Evolutionary conservation across 352 stramenopile genomes (phyloP), one percentile per base, ranked within the genome.

Genomic region (Peronospora belbahrii): DNA sequence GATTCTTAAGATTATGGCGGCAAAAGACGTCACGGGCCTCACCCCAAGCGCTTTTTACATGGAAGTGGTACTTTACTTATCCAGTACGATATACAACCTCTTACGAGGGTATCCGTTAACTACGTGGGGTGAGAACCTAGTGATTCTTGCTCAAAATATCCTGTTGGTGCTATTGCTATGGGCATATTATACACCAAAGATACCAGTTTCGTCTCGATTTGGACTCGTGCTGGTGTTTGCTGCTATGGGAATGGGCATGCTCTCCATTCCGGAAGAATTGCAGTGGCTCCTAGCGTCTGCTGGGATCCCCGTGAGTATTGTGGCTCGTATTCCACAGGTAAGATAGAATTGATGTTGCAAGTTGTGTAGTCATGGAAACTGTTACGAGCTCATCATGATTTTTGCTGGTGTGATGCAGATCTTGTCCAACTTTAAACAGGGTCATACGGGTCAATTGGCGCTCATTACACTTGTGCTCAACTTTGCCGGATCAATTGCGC

Each of bases 21-120:
- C 77, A 15, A 84, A 75, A 42, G 77, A 90, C 40, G 83, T 93
- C 34, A 91, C 81, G 34, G 83, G 83, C 0, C 67, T 95, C 42
- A 95, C 77, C 18, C 81, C 82, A 6, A 66, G 77, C 24, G 87
- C 78, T 22, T 95, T 95, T 60, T 95, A 95, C 73, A 83, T 95
- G 66, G 83, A 95, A 31, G 78, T 83, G 22, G 59, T 91, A 41
- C 71, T 90, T 13, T 95, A 88, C 58, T 53, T 87, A 31, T 88
- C 79, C 18, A 76, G 65, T 43, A 83, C 83, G 22, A 62, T 83
- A 24, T 95, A 95, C 75, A 95, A 95, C 42, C 17, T 91, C 42
- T 57, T 93, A 27, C 68, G 70, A 14, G 80, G 77, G 5, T 95
- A 95, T 59, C 83, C 83, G 2, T 54, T 95, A 41, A 88, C 70